Evolutionary conservation across 768 basidiomycete genomes (phyloP), one percentile per base, ranked within the genome.

Genomic region (Dentipellis fragilis): DNA sequence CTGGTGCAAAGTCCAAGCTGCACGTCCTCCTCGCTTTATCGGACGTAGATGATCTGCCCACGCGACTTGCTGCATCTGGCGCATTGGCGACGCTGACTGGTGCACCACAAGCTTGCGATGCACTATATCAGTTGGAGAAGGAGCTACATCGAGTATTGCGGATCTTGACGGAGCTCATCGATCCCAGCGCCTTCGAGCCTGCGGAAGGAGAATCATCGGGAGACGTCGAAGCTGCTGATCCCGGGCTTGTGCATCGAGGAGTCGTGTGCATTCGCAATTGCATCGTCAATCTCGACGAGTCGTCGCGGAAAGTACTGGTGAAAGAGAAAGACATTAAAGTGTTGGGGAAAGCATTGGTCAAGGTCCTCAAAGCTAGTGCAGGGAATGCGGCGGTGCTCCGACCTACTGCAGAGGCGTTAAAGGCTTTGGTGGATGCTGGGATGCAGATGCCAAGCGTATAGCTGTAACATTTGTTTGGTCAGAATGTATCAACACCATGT

Each of bases 61-160:
- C 95, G 2, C 80, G 88, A 36, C 67, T 90, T 14, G 95, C 95
- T n/a, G 91, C 94, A 1, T 84, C 89, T 0, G 95, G 94, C 16
- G 89, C 93, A 2, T 72, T 97, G 40, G 93, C 95, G 4, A 85
- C 84, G 29, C 69, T 99, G 54, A 86, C 87, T 1, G 73, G 76
- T 22, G 79, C 83, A 0, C 73, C 76, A 1, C 71, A 71, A 34
- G 83, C 81, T 10, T 93, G 90, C 64, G 65, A 68, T 6, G 71
- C 75, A 2, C 70, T 95, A n/a, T 65, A 84, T 14, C 72, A 74
- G 36, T 77, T 93, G 23, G 83, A 91, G 64, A 69, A 69, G 46
- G 84, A 89, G 56, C 78, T 77, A 35, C 80, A 78, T 57, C 77
- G 82, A 42, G 77, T 84, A 8, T 69, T 90, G n/a, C 67, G 75